These are phyloP conservation scores for Turnera subulata DNA, from an alignment of 345 rosid species.

Conservation along the genomic window DNA sequence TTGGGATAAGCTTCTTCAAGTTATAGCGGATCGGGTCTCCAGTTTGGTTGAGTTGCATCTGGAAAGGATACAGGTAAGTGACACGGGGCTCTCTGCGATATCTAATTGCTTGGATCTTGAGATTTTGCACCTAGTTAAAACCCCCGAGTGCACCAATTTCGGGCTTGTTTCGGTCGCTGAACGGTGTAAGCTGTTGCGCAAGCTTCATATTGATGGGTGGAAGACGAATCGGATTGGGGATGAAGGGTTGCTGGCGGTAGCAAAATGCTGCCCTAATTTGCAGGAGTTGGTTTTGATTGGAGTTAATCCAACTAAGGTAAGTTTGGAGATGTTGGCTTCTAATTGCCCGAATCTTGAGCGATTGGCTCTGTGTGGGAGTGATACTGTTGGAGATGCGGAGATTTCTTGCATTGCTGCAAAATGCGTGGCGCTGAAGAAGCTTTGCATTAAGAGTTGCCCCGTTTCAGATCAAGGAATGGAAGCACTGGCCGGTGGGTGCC, in stretches of 20 bases:
- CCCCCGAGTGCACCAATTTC: conserved; percentile 36
- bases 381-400: conserved; percentile 35
- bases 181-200: conserved; percentile 33
- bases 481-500: too few species aligned
- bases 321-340: conserved; percentile 30
- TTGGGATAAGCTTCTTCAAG: conserved; percentile 64
- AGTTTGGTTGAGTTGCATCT: conserved; percentile 60
- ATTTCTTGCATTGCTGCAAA: conserved; percentile 35
- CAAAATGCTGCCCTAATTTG: conserved; percentile 18
- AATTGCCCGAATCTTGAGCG: conserved; percentile 37
- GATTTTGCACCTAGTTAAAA: conserved; percentile 33
- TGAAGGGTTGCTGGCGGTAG: conserved; percentile 24
- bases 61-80: conserved; percentile 68
- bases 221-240: conserved; percentile 39
- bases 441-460: too few species aligned
- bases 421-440: too few species aligned
- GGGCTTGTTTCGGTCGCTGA: conserved; percentile 36
- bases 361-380: conserved; percentile 41
- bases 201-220: conserved; percentile 46
- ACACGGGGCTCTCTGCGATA: conserved; percentile 49
- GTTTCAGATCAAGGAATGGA: conserved; percentile 32
- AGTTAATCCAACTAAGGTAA: conserved; percentile 13
- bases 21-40: conserved; percentile 34
- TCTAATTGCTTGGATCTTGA: conserved; percentile 43
- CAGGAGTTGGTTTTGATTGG: conserved; percentile 47